These are phyloP conservation scores for Colletotrichum gigasporum DNA, from an alignment of 2,329 filamentous ascomycete species.

Conservation along the genomic window DNA sequence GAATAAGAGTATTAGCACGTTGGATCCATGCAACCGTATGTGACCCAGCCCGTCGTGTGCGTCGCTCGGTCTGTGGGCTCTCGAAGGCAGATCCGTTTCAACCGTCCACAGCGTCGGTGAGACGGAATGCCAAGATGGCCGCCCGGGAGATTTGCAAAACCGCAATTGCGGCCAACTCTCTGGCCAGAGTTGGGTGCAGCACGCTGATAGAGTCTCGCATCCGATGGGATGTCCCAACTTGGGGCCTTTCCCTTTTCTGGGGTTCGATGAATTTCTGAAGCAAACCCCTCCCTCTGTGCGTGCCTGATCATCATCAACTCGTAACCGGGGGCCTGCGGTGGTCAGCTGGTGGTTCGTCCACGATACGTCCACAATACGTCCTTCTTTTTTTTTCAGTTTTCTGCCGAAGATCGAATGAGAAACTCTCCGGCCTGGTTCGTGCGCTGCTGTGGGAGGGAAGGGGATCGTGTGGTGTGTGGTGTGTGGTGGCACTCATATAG, in stretches of 20 bases:
- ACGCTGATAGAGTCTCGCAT: background rate
- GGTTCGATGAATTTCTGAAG: background rate
- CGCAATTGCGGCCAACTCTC: background rate
- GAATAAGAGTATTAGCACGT: slow-evolving; percentile 1
- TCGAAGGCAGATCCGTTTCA: slow-evolving; percentile 7
- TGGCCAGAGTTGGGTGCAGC: background rate
- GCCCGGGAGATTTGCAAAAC: background rate
- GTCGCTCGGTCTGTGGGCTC: background rate
- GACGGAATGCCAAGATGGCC: background rate
- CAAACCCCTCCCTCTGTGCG: slow-evolving; percentile 17
- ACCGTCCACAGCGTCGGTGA: slow-evolving; percentile 6
- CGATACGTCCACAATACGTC: too few species aligned
- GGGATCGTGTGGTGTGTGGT: background rate
- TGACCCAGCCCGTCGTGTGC: background rate
- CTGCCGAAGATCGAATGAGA: slow-evolving; percentile 17
- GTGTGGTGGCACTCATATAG: background rate
- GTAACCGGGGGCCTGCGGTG: background rate
- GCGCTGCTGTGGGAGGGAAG: background rate
- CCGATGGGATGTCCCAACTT: background rate
- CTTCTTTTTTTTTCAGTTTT: background rate
- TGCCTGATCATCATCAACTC: slow-evolving; percentile 23
- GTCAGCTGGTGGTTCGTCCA: background rate
- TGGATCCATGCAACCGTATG: background rate
- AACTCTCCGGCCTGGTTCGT: background rate
- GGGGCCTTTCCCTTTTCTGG: background rate